Percentiles rank a stretch among this genome's conserved stretches.
Evolutionary conservation across 306 rosid species (phyloP).

Genomic region (Hylodesmum podocarpum): DNA sequence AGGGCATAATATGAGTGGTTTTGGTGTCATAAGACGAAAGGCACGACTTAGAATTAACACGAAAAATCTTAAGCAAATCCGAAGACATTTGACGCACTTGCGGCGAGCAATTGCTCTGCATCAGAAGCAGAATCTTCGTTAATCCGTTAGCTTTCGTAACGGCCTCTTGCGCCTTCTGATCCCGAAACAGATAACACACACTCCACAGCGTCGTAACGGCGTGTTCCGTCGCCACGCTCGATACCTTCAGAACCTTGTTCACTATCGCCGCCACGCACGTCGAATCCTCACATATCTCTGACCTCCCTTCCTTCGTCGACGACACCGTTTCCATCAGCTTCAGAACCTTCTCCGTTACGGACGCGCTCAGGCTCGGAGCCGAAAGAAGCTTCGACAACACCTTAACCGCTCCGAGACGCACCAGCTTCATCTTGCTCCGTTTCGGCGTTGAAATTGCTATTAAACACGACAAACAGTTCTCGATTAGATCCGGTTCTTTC

Average conservation of each 20-base stretch:
- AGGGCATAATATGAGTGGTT: constrained; percentile 94
- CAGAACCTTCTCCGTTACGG: constrained; percentile 59
- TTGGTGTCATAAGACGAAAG: constrained; percentile 77
- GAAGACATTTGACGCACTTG: constrained; percentile 71
- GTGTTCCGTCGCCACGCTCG: constrained; percentile 75
- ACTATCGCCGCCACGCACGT: constrained; percentile 62
- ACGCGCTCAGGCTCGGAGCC: constrained; percentile 38
- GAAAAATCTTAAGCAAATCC: constrained; percentile 81
- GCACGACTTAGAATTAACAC: constrained; percentile 64
- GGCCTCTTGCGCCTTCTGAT: constrained; percentile 65
- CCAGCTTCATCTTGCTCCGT: constrained; percentile 48
- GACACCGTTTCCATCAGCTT: constrained; percentile 72
- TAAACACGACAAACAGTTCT: constrained; percentile 57
- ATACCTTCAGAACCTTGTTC: constrained; percentile 66
- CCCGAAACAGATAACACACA: constrained; percentile 71
- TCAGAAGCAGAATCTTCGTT: constrained; percentile 77
- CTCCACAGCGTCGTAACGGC: constrained; percentile 90
- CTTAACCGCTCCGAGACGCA: constrained; percentile 57
- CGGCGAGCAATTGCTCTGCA: constrained; percentile 89
- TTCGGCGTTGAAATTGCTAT: constrained; percentile 57
- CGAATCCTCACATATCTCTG: constrained; percentile 58
- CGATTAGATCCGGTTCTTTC: constrained; percentile 50
- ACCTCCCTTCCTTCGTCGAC: constrained; percentile 73
- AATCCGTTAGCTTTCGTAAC: constrained; percentile 74
- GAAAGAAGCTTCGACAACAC: constrained; percentile 42